Evolutionary conservation across 805 yeast genomes (phyloP), one percentile per base, ranked within the genome.

Genomic region (Yamadazyma olivae): DNA sequence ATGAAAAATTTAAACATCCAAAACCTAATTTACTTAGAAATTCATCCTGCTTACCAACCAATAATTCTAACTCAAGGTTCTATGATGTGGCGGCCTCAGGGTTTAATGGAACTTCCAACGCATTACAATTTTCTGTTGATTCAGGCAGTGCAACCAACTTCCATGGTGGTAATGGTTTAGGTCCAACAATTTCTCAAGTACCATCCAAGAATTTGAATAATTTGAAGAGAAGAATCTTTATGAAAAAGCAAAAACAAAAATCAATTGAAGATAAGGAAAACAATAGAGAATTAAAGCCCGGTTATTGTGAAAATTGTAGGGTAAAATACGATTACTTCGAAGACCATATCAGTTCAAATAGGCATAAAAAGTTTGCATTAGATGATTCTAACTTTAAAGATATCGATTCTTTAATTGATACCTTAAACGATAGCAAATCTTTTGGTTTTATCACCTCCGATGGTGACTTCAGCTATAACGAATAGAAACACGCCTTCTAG

Each of bases 231-330:
- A 61, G 77, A 47, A 61, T 72, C 18, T 59, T 64, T 45, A 57
- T 60, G 57, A 65, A 67, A 44, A 63, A 57, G 40, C 67, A 64
- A 38, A 55, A 54, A 36, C 57, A 53, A 42, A 33, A 28, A 15
- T 32, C 47, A 3, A 49, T 40, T 6, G 48, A 48, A 7, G 58
- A 56, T 24, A 36, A 39, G 15, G 28, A 38, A 7, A 19, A 14
- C 18, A 28, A 27, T 15, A 57, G 56, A 33, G 70, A 64, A 25
- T 38, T 54, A 29, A 61, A 60, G 33, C 75, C 91, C 1, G 97
- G 97, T 0, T 90, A 86, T 59, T 91, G 99, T 62, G 99, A 91
- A 56, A 91, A 91, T 54, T 91, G 99, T 60, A 70, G 91, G 17
- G 83, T 83, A 41, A 81, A 81, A 54, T 91, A 84, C 54, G 90